phyloP scores from a whole-genome alignment of 768 basidiomycete species.

The Lactarius sanguifluus region DNA sequence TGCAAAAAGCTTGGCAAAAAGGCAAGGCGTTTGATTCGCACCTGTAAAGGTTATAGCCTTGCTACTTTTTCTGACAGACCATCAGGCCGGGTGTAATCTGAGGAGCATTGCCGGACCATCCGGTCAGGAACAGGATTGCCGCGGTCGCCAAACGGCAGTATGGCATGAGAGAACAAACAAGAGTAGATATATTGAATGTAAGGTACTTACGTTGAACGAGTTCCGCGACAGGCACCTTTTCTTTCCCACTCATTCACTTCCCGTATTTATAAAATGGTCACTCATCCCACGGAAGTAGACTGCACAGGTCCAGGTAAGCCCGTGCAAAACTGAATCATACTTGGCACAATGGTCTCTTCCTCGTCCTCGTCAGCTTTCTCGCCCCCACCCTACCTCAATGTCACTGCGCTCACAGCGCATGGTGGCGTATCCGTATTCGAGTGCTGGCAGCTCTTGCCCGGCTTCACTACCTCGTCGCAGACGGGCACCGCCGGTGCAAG shows the following conservation, averaged over 20 bases:
- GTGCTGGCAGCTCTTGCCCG: conserved; percentile 34
- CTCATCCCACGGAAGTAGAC: neutral
- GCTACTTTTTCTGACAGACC: neutral
- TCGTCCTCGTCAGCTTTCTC: neutral
- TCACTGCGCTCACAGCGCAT: conserved; percentile 22
- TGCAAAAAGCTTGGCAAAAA: too few species aligned
- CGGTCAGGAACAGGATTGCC: conserved; percentile 1
- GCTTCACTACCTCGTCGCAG: conserved; percentile 31
- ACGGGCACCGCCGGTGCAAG: conserved; percentile 34
- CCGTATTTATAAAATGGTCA: neutral
- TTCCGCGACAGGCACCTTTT: neutral
- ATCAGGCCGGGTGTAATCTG: neutral
- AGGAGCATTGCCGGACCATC: neutral
- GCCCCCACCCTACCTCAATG: conserved; percentile 21
- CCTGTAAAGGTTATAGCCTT: neutral
- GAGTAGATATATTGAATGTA: neutral
- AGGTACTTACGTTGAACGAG: neutral
- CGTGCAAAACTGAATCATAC: neutral
- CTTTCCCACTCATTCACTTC: neutral
- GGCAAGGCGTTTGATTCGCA: neutral
- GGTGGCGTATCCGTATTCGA: conserved; percentile 29
- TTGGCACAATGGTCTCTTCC: neutral
- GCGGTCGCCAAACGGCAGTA: neutral
- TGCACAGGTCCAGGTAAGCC: neutral
- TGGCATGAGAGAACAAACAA: neutral